Conservation (phyloP, 2,329 filamentous ascomycete genomes). For the Pseudohalonectria lignicola region DNA sequence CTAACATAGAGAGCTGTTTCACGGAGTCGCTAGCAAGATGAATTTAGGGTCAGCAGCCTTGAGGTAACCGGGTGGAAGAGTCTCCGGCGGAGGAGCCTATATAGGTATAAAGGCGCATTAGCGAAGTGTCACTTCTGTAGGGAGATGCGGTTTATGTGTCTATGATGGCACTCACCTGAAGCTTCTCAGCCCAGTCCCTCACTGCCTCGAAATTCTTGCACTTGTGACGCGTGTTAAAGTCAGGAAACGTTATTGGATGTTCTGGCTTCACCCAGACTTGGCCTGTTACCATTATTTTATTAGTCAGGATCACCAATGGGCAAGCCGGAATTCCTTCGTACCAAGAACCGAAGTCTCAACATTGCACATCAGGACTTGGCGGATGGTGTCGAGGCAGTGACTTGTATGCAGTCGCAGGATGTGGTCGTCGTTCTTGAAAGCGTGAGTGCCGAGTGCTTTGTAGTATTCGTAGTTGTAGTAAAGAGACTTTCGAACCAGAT, state of each 20-base stretch:
- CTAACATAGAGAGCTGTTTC: neutral
- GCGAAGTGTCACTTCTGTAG: too few species aligned
- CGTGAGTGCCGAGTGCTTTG: constrained; percentile 31
- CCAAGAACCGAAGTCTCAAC: constrained; percentile 46
- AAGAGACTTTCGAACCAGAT: constrained; percentile 45
- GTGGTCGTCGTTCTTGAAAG: constrained; percentile 43
- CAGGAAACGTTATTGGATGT: constrained; percentile 39
- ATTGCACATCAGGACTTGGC: constrained; percentile 53
- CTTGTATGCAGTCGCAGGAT: constrained; percentile 46
- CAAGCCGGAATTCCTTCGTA: neutral
- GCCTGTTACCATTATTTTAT: constrained; percentile 11
- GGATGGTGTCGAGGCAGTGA: constrained; percentile 50
- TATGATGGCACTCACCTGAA: constrained; percentile 34
- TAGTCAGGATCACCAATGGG: neutral
- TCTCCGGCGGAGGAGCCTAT: constrained; percentile 10
- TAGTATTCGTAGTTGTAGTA: constrained; percentile 53
- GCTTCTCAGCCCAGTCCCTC: constrained; percentile 36
- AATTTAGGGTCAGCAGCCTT: constrained; percentile 6
- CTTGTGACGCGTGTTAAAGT: constrained; percentile 50
- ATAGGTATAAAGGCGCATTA: too few species aligned
- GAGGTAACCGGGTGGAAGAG: constrained; percentile 11
- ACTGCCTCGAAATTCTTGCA: constrained; percentile 28
- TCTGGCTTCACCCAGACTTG: constrained; percentile 45
- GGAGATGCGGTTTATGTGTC: too few species aligned
- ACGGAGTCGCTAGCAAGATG: constrained; percentile 7